phyloP scores from a whole-genome alignment of 1,139 yeast genomes.

The Sugiyamaella neomexicana region DNA sequence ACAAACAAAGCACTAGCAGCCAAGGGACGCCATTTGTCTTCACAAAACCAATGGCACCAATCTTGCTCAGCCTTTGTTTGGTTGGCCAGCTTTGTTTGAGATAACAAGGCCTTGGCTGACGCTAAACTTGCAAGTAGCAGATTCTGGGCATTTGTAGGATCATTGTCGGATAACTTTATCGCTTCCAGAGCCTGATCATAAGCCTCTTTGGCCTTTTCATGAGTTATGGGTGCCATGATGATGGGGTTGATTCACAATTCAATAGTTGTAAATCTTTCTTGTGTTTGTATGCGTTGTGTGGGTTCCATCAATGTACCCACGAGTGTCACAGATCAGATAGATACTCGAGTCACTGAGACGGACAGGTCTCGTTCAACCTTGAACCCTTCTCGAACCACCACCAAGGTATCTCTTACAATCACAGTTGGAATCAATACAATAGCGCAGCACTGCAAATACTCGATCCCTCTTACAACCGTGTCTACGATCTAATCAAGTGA shows the following conservation, averaged over 20 bases:
- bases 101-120: constrained; percentile 3
- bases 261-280: too few relatives aligned
- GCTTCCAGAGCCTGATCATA: constrained; percentile 3
- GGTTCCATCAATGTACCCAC: too few relatives aligned
- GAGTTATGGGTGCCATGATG: constrained; percentile 7
- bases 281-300: too few relatives aligned
- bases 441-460: too few relatives aligned
- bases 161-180: not conserved
- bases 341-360: too few relatives aligned
- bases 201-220: constrained; percentile 7
- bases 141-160: constrained; percentile 1
- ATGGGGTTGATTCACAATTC: not conserved
- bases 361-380: too few relatives aligned
- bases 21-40: constrained; percentile 23
- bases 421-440: too few relatives aligned
- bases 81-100: constrained; percentile 4
- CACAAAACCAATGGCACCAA: constrained; percentile 28
- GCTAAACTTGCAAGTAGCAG: not conserved
- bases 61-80: not conserved
- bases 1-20: constrained; percentile 23
- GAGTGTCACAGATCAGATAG: too few relatives aligned
- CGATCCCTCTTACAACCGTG: too few relatives aligned
- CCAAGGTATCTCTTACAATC: too few relatives aligned
- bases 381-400: too few relatives aligned
- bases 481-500: too few relatives aligned